Conservation (phyloP, 1,284 basidiomycete species). For the Cryptococcus maquisensis region DNA sequence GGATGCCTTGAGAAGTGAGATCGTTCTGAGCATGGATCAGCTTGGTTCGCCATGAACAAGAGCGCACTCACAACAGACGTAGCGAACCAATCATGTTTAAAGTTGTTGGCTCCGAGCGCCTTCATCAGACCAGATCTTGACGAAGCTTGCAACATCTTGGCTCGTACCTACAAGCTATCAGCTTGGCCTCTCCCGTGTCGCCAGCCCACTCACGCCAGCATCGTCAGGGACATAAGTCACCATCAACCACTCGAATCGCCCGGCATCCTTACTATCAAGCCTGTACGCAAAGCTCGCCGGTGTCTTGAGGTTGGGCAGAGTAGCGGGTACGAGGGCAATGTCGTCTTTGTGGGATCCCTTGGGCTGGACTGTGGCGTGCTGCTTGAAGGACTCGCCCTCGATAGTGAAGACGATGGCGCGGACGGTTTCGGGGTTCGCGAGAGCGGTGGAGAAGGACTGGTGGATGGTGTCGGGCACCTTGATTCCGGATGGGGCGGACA, state of each 20-base stretch:
- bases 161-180: conserved; percentile 31
- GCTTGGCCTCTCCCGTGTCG: background rate
- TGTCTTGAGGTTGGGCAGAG: conserved; percentile 39
- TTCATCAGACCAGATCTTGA: conserved; percentile 68
- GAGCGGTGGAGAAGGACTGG: conserved; percentile 36
- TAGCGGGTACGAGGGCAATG: conserved; percentile 32
- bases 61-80: conserved; percentile 62
- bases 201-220: conserved; percentile 37
- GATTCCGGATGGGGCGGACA: conserved; percentile 43
- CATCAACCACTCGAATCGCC: conserved; percentile 48
- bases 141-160: conserved; percentile 89
- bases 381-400: conserved; percentile 42
- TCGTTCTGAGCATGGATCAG: conserved; percentile 33
- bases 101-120: conserved; percentile 68
- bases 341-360: conserved; percentile 41
- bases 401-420: conserved; percentile 47
- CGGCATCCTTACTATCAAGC: conserved; percentile 37
- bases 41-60: background rate
- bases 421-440: conserved; percentile 23
- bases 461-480: conserved; percentile 39
- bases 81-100: conserved; percentile 75
- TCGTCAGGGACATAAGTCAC: conserved; percentile 48
- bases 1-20: conserved; percentile 57
- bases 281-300: conserved; percentile 47
- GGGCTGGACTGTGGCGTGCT: conserved; percentile 29